Evolutionary conservation across 257 asterid genomes (phyloP).

Genomic region (Echites panduratus): DNA sequence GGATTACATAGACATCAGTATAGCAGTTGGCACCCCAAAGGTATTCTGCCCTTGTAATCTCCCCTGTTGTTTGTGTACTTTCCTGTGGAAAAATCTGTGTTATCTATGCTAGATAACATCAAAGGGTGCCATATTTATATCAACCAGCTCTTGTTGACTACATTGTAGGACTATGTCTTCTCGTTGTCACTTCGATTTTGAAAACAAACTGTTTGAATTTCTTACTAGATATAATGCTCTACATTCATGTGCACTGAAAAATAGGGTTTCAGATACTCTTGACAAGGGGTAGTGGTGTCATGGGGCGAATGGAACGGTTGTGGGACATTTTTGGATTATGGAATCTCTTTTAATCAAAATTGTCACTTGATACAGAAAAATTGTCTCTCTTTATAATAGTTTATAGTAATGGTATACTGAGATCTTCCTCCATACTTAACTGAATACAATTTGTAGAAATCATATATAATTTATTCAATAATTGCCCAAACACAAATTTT

Average conservation of each 20-base stretch:
- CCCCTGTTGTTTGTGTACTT: neutral
- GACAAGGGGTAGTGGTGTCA: neutral
- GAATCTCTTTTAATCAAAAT: neutral
- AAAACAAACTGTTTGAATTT: neutral
- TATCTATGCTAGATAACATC: too few species aligned
- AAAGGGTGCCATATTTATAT: too few species aligned
- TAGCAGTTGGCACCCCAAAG: conserved; percentile 99
- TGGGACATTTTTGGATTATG: neutral
- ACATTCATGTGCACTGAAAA: neutral
- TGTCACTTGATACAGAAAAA: neutral
- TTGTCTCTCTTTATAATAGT: neutral
- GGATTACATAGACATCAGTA: conserved; percentile 90
- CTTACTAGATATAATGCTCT: neutral
- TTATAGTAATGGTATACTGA: neutral
- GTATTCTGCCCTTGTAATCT: conserved; percentile 29
- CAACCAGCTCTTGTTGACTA: neutral
- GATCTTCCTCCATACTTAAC: neutral
- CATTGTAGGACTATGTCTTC: neutral
- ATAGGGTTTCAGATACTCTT: neutral
- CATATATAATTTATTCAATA: neutral
- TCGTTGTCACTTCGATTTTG: too few species aligned
- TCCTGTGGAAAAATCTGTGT: too few species aligned
- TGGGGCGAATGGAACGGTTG: neutral
- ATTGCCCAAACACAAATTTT: neutral
- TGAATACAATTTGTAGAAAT: neutral